These are phyloP conservation scores for Capronia coronata DNA, from an alignment of 2,329 filamentous ascomycete species.

Conservation along the genomic window DNA sequence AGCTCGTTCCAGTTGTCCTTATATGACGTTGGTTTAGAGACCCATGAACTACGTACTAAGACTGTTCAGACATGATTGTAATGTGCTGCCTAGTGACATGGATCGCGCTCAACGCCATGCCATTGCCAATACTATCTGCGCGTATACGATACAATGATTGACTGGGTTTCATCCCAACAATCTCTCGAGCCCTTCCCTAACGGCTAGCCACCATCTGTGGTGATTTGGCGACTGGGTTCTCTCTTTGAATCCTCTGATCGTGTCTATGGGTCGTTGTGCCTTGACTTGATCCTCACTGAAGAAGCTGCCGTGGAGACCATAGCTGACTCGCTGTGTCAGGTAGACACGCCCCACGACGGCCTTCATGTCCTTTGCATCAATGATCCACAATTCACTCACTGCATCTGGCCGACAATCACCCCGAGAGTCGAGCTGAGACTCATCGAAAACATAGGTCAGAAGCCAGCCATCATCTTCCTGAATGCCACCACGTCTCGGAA, in stretches of 20 bases:
- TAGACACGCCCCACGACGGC: conserved; percentile 53
- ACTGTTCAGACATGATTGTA: no score
- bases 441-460: conserved; percentile 64
- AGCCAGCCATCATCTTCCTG: conserved; percentile 62
- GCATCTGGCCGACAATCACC: conserved; percentile 44
- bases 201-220: conserved; percentile 4
- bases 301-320: conserved; percentile 61
- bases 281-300: conserved; percentile 50
- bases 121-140: not conserved
- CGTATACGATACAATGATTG: not conserved
- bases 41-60: no score
- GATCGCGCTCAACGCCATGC: not conserved
- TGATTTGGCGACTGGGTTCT: not conserved
- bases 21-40: no score
- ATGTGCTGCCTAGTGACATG: no score
- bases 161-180: conserved; percentile 4
- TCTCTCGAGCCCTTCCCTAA: conserved; percentile 9
- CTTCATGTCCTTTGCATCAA: conserved; percentile 58
- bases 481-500: conserved; percentile 41
- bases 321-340: conserved; percentile 62
- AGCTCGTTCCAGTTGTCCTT: no score
- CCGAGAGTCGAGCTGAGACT: conserved; percentile 52
- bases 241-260: conserved; percentile 23
- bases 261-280: conserved; percentile 41
- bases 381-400: conserved; percentile 60